Evolutionary conservation across 2,329 filamentous ascomycete species (phyloP), one percentile per base, ranked within the genome.

Genomic region (Trichoderma atrobrunneum): DNA sequence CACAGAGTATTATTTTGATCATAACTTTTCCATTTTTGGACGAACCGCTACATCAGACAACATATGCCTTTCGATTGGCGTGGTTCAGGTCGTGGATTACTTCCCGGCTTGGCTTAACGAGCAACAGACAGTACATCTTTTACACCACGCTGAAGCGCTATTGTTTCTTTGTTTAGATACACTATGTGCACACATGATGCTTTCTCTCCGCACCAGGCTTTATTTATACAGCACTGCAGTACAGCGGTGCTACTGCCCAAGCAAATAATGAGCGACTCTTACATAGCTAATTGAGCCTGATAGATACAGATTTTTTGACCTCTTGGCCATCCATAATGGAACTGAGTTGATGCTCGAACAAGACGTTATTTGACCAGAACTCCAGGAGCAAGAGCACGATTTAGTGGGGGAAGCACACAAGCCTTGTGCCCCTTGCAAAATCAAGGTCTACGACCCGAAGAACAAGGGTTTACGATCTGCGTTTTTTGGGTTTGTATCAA

Each of bases 301-400:
- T 12, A 5, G 7, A 54, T 24, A 14, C 21, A 54, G 1, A 12
- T 54, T 24, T 54, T 54, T 12, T 1, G 3, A n/a, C 11, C 1
- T 24, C 11, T 24, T 14, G 3, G 6, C n/a, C 48, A 24, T 51
- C 11, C 0, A 21, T 3, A 24, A 14, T 24, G 11, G 14, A 51
- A 14, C 12, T 12, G 5, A 24, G 2, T 24, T n/a, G 2, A 21
- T n/a, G 3, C 0, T 21, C 1, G n/a, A 51, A 24, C 5, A 14
- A 54, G 21, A 6, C 14, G 5, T 51, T 14, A 24, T 54, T 24
- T 54, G 21, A 12, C 6, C 21, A 24, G 21, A 14, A 14, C 11
- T 54, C 48, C 11, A 7, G 11, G 48, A 6, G 48, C 18, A 54
- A 26, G 30, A 36, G 21, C 24, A 16, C 16, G 7, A 1, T 28